These are phyloP conservation scores for Sporothrix brunneoviolacea DNA, from an alignment of 2,329 filamentous ascomycete genomes.

Conservation along the genomic window DNA sequence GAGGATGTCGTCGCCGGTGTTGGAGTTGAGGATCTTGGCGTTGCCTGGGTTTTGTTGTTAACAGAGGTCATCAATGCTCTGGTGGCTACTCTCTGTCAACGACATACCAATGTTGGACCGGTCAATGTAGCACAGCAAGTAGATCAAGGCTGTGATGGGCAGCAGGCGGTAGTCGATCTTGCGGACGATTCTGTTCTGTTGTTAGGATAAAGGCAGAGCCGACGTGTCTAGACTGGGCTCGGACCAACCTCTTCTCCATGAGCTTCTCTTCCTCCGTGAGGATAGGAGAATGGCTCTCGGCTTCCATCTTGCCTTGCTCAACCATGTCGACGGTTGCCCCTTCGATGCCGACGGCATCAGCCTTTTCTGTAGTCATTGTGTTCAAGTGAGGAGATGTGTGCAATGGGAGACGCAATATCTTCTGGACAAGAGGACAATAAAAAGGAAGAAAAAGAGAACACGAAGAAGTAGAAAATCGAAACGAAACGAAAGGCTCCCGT, in stretches of 20 bases:
- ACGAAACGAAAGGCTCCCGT: no score
- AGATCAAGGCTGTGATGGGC: slow-evolving; percentile 55
- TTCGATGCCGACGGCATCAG: background rate
- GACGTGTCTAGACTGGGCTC: background rate
- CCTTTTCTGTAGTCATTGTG: slow-evolving; percentile 9
- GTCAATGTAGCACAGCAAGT: slow-evolving; percentile 62
- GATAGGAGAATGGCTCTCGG: background rate
- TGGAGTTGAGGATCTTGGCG: slow-evolving; percentile 58
- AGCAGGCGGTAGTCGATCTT: slow-evolving; percentile 59
- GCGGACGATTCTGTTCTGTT: slow-evolving; percentile 36
- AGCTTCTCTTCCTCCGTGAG: slow-evolving; percentile 9
- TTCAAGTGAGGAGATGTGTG: no score
- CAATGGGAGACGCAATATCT: no score
- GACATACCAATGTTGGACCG: slow-evolving; percentile 58
- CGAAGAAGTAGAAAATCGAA: no score
- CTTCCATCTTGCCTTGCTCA: slow-evolving; percentile 11
- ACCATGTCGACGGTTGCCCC: slow-evolving; percentile 8
- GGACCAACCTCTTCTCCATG: slow-evolving; percentile 9
- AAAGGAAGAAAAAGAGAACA: background rate
- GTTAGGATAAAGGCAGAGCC: no score
- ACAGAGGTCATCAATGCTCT: no score
- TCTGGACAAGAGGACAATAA: background rate
- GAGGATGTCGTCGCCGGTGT: slow-evolving; percentile 55
- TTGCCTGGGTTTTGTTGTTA: slow-evolving; percentile 32
- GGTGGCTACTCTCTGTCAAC: background rate